Evolutionary conservation across 306 rosid species (phyloP).

Genomic region (Spatholobus suberectus): DNA sequence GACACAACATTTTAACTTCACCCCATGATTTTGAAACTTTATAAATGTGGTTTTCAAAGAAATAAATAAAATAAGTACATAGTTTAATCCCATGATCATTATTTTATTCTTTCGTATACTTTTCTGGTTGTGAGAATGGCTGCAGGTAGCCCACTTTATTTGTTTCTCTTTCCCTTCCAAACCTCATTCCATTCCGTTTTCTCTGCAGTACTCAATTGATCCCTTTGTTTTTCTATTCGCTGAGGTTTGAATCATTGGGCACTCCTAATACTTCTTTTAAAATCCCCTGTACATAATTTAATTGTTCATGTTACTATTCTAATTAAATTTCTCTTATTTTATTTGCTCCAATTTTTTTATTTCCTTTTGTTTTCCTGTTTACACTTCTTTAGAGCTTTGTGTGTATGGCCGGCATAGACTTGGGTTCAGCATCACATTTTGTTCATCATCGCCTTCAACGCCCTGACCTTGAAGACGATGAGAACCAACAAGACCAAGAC

Average conservation of each 20-base stretch:
- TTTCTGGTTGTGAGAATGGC: conserved; percentile 45
- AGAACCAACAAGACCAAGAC: conserved; percentile 50
- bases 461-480: conserved; percentile 71
- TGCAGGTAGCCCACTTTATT: conserved; percentile 45
- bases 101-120: conserved; percentile 40
- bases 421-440: conserved; percentile 94
- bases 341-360: conserved; percentile 32
- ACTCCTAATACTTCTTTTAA: conserved; percentile 40
- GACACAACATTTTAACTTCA: conserved; percentile 51
- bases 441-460: conserved; percentile 76
- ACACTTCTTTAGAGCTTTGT: conserved; percentile 55
- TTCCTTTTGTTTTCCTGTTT: conserved; percentile 52
- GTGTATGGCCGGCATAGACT: conserved; percentile 96
- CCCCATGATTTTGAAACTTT: conserved; percentile 41
- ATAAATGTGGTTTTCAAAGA: conserved; percentile 42
- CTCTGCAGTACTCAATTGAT: conserved; percentile 49
- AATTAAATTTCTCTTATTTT: conserved; percentile 39
- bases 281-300: conserved; percentile 32
- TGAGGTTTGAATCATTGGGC: conserved; percentile 63
- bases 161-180: conserved; percentile 42
- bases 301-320: conserved; percentile 45
- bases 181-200: conserved; percentile 46
- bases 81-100: conserved; percentile 50
- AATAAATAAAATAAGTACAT: conserved; percentile 41
- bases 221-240: conserved; percentile 60